phyloP scores from a whole-genome alignment of 176 grass and related monocot genomes.

The Stipa capillata region DNA sequence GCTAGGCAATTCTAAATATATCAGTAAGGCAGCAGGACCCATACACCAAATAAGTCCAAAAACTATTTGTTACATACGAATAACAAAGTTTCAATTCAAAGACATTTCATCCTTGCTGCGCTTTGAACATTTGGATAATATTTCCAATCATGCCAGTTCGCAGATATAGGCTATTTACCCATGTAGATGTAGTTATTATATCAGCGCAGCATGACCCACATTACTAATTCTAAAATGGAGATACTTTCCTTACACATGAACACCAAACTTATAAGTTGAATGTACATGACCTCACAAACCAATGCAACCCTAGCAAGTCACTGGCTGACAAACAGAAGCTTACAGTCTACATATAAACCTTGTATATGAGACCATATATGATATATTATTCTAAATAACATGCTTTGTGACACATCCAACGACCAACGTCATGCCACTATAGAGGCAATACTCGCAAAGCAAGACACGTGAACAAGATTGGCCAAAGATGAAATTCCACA shows the following conservation, averaged over 20 bases:
- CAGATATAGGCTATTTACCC: neutral
- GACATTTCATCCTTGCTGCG: neutral
- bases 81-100: neutral
- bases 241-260: neutral
- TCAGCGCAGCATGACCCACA: neutral
- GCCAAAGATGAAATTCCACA: neutral
- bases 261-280: neutral
- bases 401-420: neutral
- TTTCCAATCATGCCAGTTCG: neutral
- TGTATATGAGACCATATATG: neutral
- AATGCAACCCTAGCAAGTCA: conserved; percentile 1
- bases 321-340: neutral
- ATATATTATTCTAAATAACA: conserved; percentile 12
- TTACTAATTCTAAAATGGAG: neutral
- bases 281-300: neutral
- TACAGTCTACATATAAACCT: neutral
- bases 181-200: neutral
- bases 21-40: neutral
- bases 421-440: neutral
- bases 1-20: neutral
- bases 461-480: neutral
- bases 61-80: neutral
- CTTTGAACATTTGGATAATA: neutral
- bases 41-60: neutral
- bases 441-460: neutral